Conservation (phyloP, 1,284 basidiomycete species). For the Boletus smithii region DNA sequence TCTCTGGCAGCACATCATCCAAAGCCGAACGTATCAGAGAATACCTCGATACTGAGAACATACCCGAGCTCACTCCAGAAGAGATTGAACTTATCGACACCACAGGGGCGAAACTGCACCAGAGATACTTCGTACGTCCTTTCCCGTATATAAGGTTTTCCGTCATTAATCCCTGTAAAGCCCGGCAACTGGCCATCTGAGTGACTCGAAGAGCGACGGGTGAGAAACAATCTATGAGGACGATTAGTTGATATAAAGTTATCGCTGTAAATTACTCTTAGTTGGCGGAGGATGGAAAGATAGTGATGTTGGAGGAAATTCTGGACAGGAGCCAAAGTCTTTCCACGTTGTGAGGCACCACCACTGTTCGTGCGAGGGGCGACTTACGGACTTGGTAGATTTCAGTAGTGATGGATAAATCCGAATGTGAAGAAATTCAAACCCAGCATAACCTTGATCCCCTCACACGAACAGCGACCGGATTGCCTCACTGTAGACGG, state of each 20-base stretch:
- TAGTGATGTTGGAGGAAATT: no score
- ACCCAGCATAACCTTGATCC: no score
- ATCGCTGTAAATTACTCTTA: neutral
- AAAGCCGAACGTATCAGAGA: slow-evolving; percentile 68
- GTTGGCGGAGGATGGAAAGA: neutral
- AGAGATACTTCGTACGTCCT: slow-evolving; percentile 33
- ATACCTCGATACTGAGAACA: slow-evolving; percentile 52
- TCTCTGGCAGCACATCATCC: slow-evolving; percentile 55
- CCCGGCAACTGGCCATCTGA: neutral
- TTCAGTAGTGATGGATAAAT: no score
- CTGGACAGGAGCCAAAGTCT: no score
- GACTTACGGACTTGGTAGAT: no score
- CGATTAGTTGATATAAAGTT: neutral
- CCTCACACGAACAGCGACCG: no score
- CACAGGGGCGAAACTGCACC: slow-evolving; percentile 60
- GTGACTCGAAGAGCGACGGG: neutral
- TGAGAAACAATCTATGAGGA: neutral
- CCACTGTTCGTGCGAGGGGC: no score
- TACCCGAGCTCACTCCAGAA: slow-evolving; percentile 56
- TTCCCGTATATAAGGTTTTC: neutral
- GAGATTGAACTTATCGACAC: slow-evolving; percentile 64
- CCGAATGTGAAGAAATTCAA: no score
- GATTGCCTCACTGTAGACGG: no score
- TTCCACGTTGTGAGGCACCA: no score
- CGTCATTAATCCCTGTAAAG: slow-evolving; percentile 18